Conservation (phyloP, 1,284 basidiomycete genomes). For the Boletus semigastroideus region DNA sequence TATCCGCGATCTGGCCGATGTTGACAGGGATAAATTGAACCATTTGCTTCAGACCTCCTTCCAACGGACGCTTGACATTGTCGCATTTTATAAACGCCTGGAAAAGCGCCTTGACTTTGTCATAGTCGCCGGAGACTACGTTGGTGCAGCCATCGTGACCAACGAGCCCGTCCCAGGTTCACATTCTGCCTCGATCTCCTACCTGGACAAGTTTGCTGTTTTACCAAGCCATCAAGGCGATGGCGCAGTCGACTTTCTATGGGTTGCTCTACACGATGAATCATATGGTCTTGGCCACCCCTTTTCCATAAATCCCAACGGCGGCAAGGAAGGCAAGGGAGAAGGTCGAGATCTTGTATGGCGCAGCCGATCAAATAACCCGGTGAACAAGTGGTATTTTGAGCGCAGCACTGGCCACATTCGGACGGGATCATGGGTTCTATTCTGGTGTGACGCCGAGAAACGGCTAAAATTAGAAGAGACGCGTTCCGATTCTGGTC, state of each 20-base stretch:
- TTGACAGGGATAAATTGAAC: constrained; percentile 81
- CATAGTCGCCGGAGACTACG: constrained; percentile 95
- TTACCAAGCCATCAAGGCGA: constrained; percentile 94
- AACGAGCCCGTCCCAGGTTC: constrained; percentile 58
- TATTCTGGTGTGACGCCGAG: constrained; percentile 99
- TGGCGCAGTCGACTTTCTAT: constrained; percentile 98
- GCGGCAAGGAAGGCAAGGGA: constrained; percentile 86
- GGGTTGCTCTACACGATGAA: constrained; percentile 98
- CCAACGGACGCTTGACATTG: constrained; percentile 68
- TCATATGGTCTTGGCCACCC: constrained; percentile 94
- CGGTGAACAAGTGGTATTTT: constrained; percentile 99
- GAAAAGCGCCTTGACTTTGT: constrained; percentile 84
- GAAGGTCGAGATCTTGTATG: constrained; percentile 94
- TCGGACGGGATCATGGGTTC: constrained; percentile 79
- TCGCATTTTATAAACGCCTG: constrained; percentile 80
- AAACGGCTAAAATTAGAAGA: constrained; percentile 70
- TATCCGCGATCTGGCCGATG: constrained; percentile 58
- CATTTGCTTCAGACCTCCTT: constrained; percentile 87
- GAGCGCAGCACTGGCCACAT: constrained; percentile 93
- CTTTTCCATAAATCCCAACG: constrained; percentile 94
- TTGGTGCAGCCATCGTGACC: constrained; percentile 94
- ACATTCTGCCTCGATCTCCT: constrained; percentile 63
- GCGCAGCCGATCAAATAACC: constrained; percentile 91
- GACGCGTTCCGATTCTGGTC: constrained; percentile 55
- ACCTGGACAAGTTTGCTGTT: constrained; percentile 99